Evolutionary conservation across 139 green algal genomes (phyloP).

Genomic region (Auxenochlorella pyrenoidosa): DNA sequence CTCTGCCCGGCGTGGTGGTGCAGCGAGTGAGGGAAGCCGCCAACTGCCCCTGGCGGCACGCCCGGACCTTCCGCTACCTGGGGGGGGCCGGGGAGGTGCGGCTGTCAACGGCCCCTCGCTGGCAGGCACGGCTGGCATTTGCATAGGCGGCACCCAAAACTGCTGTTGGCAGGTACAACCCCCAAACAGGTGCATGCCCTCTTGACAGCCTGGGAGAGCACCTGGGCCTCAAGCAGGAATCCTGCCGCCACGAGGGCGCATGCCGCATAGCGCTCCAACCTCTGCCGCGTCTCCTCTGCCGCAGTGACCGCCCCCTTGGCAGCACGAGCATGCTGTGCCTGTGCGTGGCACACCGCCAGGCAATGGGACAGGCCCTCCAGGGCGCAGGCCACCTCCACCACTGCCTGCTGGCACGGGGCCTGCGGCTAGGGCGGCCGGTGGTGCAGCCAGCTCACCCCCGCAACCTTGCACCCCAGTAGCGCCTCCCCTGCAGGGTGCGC

Average conservation of each 20-base stretch:
- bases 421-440: background rate
- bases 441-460: no score
- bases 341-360: slow-evolving; percentile 51
- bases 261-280: background rate
- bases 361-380: slow-evolving; percentile 58
- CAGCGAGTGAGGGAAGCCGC: slow-evolving; percentile 1
- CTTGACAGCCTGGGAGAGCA: background rate
- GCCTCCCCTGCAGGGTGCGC: no score
- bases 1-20: background rate
- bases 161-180: no score
- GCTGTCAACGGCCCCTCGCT: no score
- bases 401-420: background rate
- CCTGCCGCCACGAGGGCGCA: background rate
- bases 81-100: no score
- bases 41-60: background rate
- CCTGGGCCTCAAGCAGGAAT: slow-evolving; percentile 2
- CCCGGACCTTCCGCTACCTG: background rate
- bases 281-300: background rate
- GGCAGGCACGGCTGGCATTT: no score
- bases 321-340: slow-evolving; percentile 16
- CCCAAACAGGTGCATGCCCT: no score
- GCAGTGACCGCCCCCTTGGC: background rate
- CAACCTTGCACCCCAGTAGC: no score
- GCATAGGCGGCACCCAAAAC: no score
- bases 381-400: slow-evolving; percentile 9